phyloP scores from a whole-genome alignment of 2,329 filamentous ascomycete genomes.

The Orbilia javanica region DNA sequence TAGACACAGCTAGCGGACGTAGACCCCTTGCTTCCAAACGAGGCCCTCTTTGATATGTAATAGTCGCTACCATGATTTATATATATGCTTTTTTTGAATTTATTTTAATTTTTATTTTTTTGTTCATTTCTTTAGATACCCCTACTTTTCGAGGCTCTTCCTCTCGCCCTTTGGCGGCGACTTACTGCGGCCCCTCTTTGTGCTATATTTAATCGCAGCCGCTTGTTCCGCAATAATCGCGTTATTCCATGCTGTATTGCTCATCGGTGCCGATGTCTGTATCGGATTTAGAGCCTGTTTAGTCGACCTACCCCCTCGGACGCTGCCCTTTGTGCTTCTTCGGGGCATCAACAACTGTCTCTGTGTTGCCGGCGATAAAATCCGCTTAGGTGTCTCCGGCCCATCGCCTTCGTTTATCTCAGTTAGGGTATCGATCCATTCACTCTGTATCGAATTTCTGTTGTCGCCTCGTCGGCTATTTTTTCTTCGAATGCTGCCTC shows the following conservation, averaged over 20 bases:
- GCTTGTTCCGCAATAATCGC: slow-evolving; percentile 35
- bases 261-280: neutral
- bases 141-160: neutral
- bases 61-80: neutral
- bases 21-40: neutral
- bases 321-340: neutral
- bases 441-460: slow-evolving; percentile 32
- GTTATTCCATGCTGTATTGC: slow-evolving; percentile 41
- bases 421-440: slow-evolving; percentile 53
- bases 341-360: slow-evolving; percentile 19
- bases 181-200: slow-evolving; percentile 30
- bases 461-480: slow-evolving; percentile 7
- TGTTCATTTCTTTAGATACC: neutral
- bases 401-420: slow-evolving; percentile 20
- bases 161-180: slow-evolving; percentile 24
- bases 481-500: slow-evolving; percentile 1
- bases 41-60: neutral
- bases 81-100: neutral
- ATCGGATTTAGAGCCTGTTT: slow-evolving; percentile 20
- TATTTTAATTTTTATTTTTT: neutral
- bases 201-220: slow-evolving; percentile 45
- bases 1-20: neutral
- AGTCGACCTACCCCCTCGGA: slow-evolving; percentile 2
- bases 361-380: slow-evolving; percentile 1
- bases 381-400: slow-evolving; percentile 1